phyloP scores from a whole-genome alignment of 139 green algal species.

The Mesotaenium endlicherianum region DNA sequence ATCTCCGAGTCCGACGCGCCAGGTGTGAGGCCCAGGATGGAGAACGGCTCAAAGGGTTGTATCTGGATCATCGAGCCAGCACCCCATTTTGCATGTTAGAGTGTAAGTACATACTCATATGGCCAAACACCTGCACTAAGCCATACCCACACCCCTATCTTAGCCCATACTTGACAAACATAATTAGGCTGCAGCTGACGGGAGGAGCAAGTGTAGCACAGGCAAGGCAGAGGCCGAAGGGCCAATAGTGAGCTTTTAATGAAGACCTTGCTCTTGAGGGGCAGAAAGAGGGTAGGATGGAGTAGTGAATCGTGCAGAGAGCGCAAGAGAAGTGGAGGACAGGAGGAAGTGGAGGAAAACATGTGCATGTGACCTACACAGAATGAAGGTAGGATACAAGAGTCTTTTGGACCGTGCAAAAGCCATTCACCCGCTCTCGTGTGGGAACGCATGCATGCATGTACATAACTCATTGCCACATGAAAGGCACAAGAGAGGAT shows the following conservation, averaged over 20 bases:
- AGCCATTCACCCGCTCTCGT: background rate
- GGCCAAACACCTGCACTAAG: background rate
- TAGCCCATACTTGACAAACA: background rate
- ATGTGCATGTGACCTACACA: background rate
- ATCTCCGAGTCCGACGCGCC: slow-evolving; percentile 39
- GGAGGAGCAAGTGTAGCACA: background rate
- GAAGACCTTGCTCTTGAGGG: background rate
- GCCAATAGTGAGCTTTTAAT: background rate
- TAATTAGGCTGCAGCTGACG: background rate
- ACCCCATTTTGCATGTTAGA: background rate
- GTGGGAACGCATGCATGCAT: background rate
- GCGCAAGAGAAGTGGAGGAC: background rate
- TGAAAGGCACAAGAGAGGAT: background rate
- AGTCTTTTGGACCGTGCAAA: background rate
- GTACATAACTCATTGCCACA: background rate
- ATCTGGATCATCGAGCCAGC: background rate
- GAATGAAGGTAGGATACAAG: background rate
- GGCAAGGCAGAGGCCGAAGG: background rate
- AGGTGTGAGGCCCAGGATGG: slow-evolving; percentile 34
- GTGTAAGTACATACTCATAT: background rate
- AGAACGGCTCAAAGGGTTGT: slow-evolving; percentile 49
- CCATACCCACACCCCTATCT: background rate
- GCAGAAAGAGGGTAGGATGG: too few species aligned
- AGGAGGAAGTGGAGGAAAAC: background rate
- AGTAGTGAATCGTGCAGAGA: too few species aligned